Evolutionary conservation across 208 protist species (phyloP).

Genomic region (Crithidia mellificae): DNA sequence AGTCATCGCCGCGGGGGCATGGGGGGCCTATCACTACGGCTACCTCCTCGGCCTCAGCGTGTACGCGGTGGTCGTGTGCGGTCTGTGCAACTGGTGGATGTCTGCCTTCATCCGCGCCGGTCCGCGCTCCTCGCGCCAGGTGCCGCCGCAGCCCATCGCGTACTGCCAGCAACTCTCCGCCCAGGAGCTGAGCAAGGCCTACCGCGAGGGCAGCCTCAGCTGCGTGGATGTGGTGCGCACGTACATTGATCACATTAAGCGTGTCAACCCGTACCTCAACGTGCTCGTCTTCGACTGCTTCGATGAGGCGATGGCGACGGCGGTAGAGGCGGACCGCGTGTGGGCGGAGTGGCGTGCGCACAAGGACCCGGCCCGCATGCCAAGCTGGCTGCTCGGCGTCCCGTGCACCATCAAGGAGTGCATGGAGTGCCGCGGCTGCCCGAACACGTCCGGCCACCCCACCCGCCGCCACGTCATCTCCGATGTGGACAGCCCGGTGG

Average conservation of each 20-base stretch:
- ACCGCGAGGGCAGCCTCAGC: constrained; percentile 55
- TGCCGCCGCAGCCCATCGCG: constrained; percentile 65
- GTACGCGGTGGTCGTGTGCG: constrained; percentile 39
- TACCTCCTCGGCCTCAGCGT: constrained; percentile 40
- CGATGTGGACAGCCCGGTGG: constrained; percentile 66
- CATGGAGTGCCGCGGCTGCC: constrained; percentile 78
- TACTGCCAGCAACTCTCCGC: constrained; percentile 83
- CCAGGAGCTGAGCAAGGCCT: constrained; percentile 62
- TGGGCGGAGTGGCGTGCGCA: constrained; percentile 68
- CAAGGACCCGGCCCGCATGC: constrained; percentile 38
- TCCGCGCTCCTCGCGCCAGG: constrained; percentile 65
- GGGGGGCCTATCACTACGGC: constrained; percentile 25
- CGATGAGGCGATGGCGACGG: constrained; percentile 66
- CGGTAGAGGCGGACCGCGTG: constrained; percentile 54
- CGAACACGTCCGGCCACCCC: constrained; percentile 79
- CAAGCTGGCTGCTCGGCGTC: constrained; percentile 83
- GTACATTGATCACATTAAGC: constrained; percentile 85
- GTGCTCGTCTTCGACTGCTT: constrained; percentile 83
- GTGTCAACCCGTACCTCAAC: constrained; percentile 83
- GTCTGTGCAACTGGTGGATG: constrained; percentile 51
- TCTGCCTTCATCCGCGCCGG: constrained; percentile 49
- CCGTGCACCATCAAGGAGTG: constrained; percentile 90
- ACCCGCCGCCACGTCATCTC: constrained; percentile 50
- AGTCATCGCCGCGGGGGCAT: constrained; percentile 23
- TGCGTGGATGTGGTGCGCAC: constrained; percentile 65